A percentile compares a stretch with the other conserved stretches of the same genome.
Conservation (phyloP, 441 rosid genomes). For the Gossypium laxum region DNA sequence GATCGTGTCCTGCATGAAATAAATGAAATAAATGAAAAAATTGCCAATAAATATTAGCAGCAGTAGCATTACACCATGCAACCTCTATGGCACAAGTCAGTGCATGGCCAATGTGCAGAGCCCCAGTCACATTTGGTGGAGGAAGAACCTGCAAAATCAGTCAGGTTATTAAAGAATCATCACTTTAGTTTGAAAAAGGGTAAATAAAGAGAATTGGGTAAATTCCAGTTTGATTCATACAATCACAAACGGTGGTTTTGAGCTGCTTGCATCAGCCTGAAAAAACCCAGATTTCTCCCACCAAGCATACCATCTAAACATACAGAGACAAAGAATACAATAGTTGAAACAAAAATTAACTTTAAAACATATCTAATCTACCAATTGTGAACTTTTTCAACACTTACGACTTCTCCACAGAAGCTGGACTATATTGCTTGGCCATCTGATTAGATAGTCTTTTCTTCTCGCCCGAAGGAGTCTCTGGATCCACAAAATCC, state of each 20-base stretch:
- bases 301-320: slow-evolving; percentile 74
- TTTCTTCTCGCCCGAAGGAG: slow-evolving; percentile 59
- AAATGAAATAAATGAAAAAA: slow-evolving; percentile 7
- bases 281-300: slow-evolving; percentile 73
- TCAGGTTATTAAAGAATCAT: neutral
- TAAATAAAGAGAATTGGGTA: neutral
- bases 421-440: slow-evolving; percentile 49
- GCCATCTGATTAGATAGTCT: slow-evolving; percentile 70
- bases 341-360: neutral
- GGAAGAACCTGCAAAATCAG: slow-evolving; percentile 64
- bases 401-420: slow-evolving; percentile 72
- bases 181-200: neutral
- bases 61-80: neutral
- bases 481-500: slow-evolving; percentile 59
- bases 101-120: slow-evolving; percentile 92
- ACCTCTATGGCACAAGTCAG: slow-evolving; percentile 83
- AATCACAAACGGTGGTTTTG: slow-evolving; percentile 61
- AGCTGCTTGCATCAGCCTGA: slow-evolving; percentile 60
- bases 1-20: slow-evolving; percentile 54
- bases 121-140: slow-evolving; percentile 98
- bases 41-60: slow-evolving; percentile 3
- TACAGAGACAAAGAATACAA: neutral
- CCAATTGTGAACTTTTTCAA: neutral
- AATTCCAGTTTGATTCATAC: slow-evolving; percentile 33
- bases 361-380: neutral